phyloP scores from a whole-genome alignment of 768 basidiomycete genomes.

The Lactarius vividus region DNA sequence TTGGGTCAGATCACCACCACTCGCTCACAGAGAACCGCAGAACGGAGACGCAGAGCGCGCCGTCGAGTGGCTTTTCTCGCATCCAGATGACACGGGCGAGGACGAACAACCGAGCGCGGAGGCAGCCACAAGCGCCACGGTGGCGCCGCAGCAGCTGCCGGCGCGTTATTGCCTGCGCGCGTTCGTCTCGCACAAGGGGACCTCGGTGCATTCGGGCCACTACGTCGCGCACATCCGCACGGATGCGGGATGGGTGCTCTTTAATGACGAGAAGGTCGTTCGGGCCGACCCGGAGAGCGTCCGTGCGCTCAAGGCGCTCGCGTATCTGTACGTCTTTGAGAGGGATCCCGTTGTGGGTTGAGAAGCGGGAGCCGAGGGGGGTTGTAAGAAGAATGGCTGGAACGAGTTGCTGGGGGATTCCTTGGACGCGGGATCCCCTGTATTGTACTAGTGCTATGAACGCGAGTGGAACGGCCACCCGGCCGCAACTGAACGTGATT shows the following conservation, averaged over 20 bases:
- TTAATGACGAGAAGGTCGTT: constrained; percentile 96
- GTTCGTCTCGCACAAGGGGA: constrained; percentile 97
- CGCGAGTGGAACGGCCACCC: too few relatives aligned
- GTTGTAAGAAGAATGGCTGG: too few relatives aligned
- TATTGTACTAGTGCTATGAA: too few relatives aligned
- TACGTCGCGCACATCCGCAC: constrained; percentile 79
- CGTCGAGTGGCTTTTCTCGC: constrained; percentile 94
- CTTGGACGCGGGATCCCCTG: too few relatives aligned
- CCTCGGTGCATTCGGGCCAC: constrained; percentile 91
- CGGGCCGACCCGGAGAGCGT: constrained; percentile 83
- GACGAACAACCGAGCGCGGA: too few relatives aligned
- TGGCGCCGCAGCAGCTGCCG: constrained; percentile 58
- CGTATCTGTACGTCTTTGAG: constrained; percentile 95
- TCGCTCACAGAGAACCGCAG: constrained; percentile 40
- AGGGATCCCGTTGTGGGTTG: constrained; percentile 22
- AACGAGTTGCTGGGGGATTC: too few relatives aligned
- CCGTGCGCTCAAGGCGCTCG: constrained; percentile 72
- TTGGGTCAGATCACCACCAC: background rate
- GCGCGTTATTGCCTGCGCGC: constrained; percentile 81
- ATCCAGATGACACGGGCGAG: constrained; percentile 84
- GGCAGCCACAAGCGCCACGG: too few relatives aligned
- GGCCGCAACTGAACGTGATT: too few relatives aligned
- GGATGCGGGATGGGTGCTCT: constrained; percentile 74
- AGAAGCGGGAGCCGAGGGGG: too few relatives aligned
- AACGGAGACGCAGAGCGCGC: constrained; percentile 77